Base-by-base conservation (phyloP, 228 moss, liverwort and hornwort genomes). In the Sphagnum magellanicum region DNA sequence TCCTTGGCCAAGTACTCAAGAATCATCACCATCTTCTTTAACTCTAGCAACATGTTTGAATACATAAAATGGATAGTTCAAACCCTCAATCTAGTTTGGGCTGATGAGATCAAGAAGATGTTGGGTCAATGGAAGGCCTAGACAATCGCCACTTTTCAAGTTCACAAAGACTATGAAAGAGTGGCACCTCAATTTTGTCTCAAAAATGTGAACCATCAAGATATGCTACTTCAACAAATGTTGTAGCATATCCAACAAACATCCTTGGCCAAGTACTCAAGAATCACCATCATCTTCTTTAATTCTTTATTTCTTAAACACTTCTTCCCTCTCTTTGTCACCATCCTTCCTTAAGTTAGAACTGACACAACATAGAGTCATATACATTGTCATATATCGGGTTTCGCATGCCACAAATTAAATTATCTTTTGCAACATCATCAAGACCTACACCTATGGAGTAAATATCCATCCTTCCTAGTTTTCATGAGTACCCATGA, bases 101-200 rank as follows among this genome's bases (percentile, higher is more conserved):
- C 82, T 69, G 7, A 87, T 77, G 50, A 87, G 67, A 12, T 89
- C 81, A 61, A 75, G 76, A 4, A 89, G 70, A 59, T 81, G 66
- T 48, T 75, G 60, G 71, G 84, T 79, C 50, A 92, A 74, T 32
- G 70, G 64, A 3, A 83, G 81, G 48, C 92, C 83, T 64, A 89
- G 85, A 47, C 69, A 81, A 59, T 85, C 81, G 46, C 85, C 85
- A 15, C 92, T 92, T 53, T 66, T 78, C 10, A 84, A 76, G 70
- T 92, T 92, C 48, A 92, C 80, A 63, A 87, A 87, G 6, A 92
- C 60, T 49, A 87, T 64, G 59, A 92, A 60, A 16, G 89, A 4
- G 59, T 0, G 85, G 89, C 48, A 77, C 71, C 14, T 64, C 65
- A 60, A 61, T 4, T 55, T 6, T 60, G 9, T 70, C 63, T 12